Base-by-base conservation (phyloP, 1,139 yeast genomes). In the Pichia sp. region DNA sequence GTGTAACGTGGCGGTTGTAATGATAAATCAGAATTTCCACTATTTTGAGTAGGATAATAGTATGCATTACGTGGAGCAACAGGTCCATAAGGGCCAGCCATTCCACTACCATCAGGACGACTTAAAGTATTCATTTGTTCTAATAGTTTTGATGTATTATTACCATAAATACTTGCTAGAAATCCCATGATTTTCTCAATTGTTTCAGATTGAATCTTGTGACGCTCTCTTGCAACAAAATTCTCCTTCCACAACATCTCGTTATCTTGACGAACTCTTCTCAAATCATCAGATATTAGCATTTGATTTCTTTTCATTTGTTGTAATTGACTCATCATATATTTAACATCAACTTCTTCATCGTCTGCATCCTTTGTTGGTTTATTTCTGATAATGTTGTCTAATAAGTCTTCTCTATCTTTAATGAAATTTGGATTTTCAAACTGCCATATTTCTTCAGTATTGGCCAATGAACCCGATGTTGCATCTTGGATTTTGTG, bases 241-340 rank as follows among this genome's bases (percentile, higher is more conserved):
- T 88, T 84, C 63, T 92, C 98, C 52, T 82, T 82, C 98, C 98
- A 92, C 46, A 92, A 69, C 57, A 88, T 69, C 62, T 88, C 90
- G 65, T 92, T 92, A 61, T 94, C 98, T 56, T 82, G 83, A 54
- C 90, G 76, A 37, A 92, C 80, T 51, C 97, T 73, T 56, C 83
- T 71, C 51, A 92, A 71, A 61, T 92, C 97, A 55, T 89, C 95
- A 4, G 89, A 78, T 25, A 92, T 85, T 12, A 87, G 78, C 54
- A 79, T 62, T 65, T 92, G 98, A 59, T 86, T 87, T 58, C 77
- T 72, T 61, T 85, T 86, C 53, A 92, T 77, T 49, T 73, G 73
- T 53, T 87, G 95, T 52, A 92, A 68, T 65, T 94, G 97, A 45
- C 73, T 73, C 49, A 90, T 62, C 11, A 92, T 62, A 34, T 79